Evolutionary conservation across 1,284 basidiomycete genomes (phyloP).

Genomic region (Ustilago lituana): DNA sequence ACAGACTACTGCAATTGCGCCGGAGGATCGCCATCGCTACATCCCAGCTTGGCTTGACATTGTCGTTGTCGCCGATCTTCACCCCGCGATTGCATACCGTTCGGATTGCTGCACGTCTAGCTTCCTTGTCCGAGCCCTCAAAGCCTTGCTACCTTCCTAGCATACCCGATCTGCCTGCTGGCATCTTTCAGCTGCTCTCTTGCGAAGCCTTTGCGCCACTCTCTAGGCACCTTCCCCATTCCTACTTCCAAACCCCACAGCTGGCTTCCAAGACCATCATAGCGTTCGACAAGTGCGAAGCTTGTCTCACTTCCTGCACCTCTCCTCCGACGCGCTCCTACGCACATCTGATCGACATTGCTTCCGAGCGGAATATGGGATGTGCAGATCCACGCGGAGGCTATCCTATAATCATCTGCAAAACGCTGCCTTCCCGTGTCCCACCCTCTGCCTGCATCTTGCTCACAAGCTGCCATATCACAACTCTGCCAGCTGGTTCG

Average conservation of each 20-base stretch:
- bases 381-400: constrained; percentile 17
- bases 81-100: constrained; percentile 17
- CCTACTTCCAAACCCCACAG: constrained; percentile 13
- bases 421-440: too few relatives aligned
- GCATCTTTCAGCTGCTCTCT: not conserved
- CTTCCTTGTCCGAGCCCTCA: constrained; percentile 27
- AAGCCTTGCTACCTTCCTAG: constrained; percentile 3
- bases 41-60: not conserved
- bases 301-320: constrained; percentile 5
- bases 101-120: constrained; percentile 27
- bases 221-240: not conserved
- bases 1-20: not conserved
- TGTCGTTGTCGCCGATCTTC: constrained; percentile 8
- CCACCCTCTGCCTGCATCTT: not conserved
- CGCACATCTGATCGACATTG: constrained; percentile 39
- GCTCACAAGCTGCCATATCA: not conserved
- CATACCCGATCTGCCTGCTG: not conserved
- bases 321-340: constrained; percentile 13
- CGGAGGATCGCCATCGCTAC: too few relatives aligned
- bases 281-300: not conserved
- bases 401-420: too few relatives aligned
- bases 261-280: constrained; percentile 6
- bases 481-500: not conserved
- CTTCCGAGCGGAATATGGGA: constrained; percentile 42
- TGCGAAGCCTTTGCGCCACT: not conserved